Conservation (phyloP, 352 stramenopile genomes). For the Peronospora farinosa region DNA sequence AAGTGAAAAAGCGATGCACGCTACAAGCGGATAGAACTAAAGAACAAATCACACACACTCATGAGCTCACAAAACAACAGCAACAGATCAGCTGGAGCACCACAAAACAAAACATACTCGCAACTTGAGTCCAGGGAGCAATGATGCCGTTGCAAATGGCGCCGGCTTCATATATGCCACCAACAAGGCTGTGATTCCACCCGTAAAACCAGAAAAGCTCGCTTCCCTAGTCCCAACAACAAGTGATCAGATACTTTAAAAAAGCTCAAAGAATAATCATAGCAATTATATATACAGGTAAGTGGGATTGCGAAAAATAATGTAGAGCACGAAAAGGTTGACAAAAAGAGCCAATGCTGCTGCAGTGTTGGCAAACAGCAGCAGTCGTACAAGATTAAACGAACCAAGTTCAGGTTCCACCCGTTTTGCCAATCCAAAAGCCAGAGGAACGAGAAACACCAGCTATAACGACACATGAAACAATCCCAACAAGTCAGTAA, state of each 20-base stretch:
- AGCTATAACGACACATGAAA: constrained; percentile 32
- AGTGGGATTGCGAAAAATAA: constrained; percentile 68
- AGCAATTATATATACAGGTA: constrained; percentile 49
- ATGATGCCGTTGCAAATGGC: constrained; percentile 44
- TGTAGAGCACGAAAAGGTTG: constrained; percentile 77
- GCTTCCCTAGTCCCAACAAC: constrained; percentile 36
- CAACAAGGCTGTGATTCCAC: constrained; percentile 71
- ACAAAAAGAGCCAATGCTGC: constrained; percentile 71
- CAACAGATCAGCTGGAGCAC: not conserved
- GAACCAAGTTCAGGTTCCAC: constrained; percentile 71
- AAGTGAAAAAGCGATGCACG: constrained; percentile 42
- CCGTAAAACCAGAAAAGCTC: constrained; percentile 70
- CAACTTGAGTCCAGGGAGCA: constrained; percentile 54
- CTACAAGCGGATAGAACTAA: constrained; percentile 67
- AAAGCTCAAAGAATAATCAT: too few relatives aligned
- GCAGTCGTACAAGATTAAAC: constrained; percentile 52
- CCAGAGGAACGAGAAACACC: constrained; percentile 50
- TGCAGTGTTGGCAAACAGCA: constrained; percentile 70
- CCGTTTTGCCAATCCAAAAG: constrained; percentile 64
- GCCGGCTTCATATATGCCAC: constrained; percentile 75
- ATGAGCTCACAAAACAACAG: constrained; percentile 1
- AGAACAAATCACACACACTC: not conserved
- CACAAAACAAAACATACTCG: constrained; percentile 38
- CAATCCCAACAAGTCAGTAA: not conserved
- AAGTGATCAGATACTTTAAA: constrained; percentile 3